Base-by-base conservation (phyloP, 257 asterid genomes). In the Solanum pimpinellifolium region DNA sequence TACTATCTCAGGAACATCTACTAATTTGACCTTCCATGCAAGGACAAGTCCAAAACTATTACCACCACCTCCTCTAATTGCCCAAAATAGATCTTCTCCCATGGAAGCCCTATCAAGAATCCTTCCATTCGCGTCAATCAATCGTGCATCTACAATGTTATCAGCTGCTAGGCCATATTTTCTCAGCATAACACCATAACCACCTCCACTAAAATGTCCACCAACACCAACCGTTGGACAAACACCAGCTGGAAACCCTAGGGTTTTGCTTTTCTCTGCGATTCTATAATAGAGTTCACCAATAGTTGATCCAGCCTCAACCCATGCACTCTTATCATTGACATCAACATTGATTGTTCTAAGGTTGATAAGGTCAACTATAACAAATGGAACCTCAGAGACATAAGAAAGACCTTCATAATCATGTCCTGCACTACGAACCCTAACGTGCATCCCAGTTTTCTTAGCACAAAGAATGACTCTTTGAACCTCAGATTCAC, bases 41-140 rank as follows among this genome's bases (percentile, higher is more conserved):
- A 86, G 83, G 11, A 86, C 70, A 49, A 86, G 70, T 47, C 73
- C 87, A 73, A 86, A 86, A 31, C 12, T 86, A 72, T 86, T 86
- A 37, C 87, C 87, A 10, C 83, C 87, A 20, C 87, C 87, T 42
- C 87, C 87, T 33, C 87, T 72, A 72, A 86, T 72, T 21, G 87
- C 87, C 87, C 87, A 86, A 72, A 86, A 86, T 3, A 86, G 41
- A 49, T 86, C 74, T 14, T 86, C 83, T 3, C 87, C 87, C 87
- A 73, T 86, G 6, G 83, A 49, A 13, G 2, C 35, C 41, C 87
- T 21, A 23, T 86, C 87, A 31, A 86, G 83, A 47, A 86, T 35
- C 18, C 59, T 86, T 6, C 87, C 87, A 9, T 49, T 33, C 2
- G 87, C 84, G 6, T 86, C 74, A 1, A 86, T 42, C 87, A 86